phyloP scores from a whole-genome alignment of 1,284 basidiomycete species.

The Moesziomyces parantarcticus region DNA sequence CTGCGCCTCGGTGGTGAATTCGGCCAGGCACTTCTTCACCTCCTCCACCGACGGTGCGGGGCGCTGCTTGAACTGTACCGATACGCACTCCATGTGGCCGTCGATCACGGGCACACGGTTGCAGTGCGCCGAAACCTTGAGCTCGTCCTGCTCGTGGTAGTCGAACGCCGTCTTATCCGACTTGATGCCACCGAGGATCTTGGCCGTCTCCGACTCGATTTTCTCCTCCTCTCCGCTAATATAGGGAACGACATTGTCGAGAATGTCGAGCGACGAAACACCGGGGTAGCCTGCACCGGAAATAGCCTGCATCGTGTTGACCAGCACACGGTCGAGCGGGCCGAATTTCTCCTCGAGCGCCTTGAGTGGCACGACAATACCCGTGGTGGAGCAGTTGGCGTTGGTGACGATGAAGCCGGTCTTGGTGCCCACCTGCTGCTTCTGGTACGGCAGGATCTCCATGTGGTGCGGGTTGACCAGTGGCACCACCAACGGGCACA shows the following conservation, averaged over 20 bases:
- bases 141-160: conserved; percentile 81
- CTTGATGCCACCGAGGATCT: conserved; percentile 81
- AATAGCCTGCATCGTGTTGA: conserved; percentile 98
- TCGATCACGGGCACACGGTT: conserved; percentile 93
- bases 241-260: conserved; percentile 96
- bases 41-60: conserved; percentile 89
- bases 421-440: conserved; percentile 71
- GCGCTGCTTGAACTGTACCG: conserved; percentile 81
- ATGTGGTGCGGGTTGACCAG: conserved; percentile 92
- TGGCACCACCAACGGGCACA: conserved; percentile 96
- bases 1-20: conserved; percentile 83
- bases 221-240: conserved; percentile 90
- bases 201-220: conserved; percentile 97
- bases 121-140: conserved; percentile 89
- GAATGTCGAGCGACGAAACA: conserved; percentile 86
- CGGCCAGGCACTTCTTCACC: conserved; percentile 81
- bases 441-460: conserved; percentile 84
- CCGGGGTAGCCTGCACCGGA: conserved; percentile 97
- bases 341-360: conserved; percentile 94
- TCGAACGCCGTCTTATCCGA: conserved; percentile 74
- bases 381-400: conserved; percentile 98
- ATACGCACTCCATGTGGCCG: conserved; percentile 88
- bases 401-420: conserved; percentile 98
- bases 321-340: conserved; percentile 86
- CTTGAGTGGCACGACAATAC: conserved; percentile 87